Evolutionary conservation across 2,329 filamentous ascomycete genomes (phyloP).

Genomic region (Talaromyces sp.): DNA sequence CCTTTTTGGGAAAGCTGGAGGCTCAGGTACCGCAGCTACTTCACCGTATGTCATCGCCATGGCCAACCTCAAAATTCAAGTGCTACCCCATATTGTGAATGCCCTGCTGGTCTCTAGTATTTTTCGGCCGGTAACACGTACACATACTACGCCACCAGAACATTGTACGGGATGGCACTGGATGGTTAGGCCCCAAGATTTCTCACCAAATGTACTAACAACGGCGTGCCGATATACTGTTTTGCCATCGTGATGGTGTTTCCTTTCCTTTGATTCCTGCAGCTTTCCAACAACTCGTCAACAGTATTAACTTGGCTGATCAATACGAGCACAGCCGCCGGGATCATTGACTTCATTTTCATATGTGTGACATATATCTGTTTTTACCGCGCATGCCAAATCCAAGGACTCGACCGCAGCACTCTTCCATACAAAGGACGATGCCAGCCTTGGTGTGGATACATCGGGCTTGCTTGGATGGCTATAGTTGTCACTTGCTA

Average conservation of each 20-base stretch:
- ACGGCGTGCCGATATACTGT: conserved; percentile 64
- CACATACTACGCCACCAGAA: conserved; percentile 67
- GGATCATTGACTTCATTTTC: conserved; percentile 63
- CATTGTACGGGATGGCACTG: conserved; percentile 64
- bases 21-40: conserved; percentile 45
- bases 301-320: conserved; percentile 59
- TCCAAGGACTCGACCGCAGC: conserved; percentile 53
- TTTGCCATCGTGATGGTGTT: conserved; percentile 57
- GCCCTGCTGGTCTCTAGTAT: conserved; percentile 67
- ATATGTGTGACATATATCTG: conserved; percentile 58
- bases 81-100: conserved; percentile 63
- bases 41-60: conserved; percentile 72
- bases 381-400: conserved; percentile 57
- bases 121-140: conserved; percentile 70
- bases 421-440: conserved; percentile 62
- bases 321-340: conserved; percentile 43
- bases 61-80: conserved; percentile 55
- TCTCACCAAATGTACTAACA: conserved; percentile 63
- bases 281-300: conserved; percentile 51
- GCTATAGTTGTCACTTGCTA: conserved; percentile 63
- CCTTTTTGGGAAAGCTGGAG: conserved; percentile 37
- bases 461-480: conserved; percentile 72
- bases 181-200: conserved; percentile 66
- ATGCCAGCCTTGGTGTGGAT: conserved; percentile 64
- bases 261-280: conserved; percentile 64